Evolutionary conservation across 257 asterid species (phyloP).

Genomic region (Rhazya stricta): DNA sequence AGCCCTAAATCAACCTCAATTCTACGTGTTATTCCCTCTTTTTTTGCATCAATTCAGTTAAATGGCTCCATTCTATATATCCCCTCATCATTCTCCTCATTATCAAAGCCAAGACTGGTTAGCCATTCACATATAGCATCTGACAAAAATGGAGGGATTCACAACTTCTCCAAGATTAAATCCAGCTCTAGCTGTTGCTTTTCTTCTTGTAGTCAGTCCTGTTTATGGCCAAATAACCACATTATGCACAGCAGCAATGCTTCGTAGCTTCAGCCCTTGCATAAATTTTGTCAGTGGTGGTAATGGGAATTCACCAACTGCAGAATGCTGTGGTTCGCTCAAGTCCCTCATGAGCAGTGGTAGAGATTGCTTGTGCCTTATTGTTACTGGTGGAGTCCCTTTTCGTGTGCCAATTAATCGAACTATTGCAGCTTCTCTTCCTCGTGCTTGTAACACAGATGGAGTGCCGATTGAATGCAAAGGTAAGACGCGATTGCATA

Average conservation of each 20-base stretch:
- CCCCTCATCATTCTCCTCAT: background rate
- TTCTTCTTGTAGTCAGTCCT: constrained; percentile 19
- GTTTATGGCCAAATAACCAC: constrained; percentile 39
- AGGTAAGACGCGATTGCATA: constrained; percentile 28
- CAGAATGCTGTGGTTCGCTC: constrained; percentile 66
- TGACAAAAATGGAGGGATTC: constrained; percentile 17
- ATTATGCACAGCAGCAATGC: constrained; percentile 55
- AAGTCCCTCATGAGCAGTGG: constrained; percentile 56
- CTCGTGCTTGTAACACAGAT: constrained; percentile 61
- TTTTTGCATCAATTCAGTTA: constrained; percentile 6
- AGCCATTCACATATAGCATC: background rate
- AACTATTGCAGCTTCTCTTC: constrained; percentile 58
- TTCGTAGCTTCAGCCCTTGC: constrained; percentile 54
- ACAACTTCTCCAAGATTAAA: constrained; percentile 25
- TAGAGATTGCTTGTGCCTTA: constrained; percentile 61
- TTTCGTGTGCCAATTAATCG: constrained; percentile 55
- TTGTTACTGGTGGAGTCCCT: constrained; percentile 53
- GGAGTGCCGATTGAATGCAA: constrained; percentile 70
- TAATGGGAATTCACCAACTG: constrained; percentile 43
- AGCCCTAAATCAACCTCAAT: constrained; percentile 20
- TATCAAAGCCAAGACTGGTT: background rate
- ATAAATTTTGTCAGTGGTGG: constrained; percentile 37
- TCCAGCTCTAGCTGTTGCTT: constrained; percentile 23
- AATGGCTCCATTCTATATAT: constrained; percentile 7
- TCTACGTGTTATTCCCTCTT: constrained; percentile 18